Percentiles rank a stretch among this genome's conserved stretches.
These are phyloP conservation scores for Thalassiosira mediterranea DNA, from an alignment of 352 stramenopile genomes.

Conservation along the genomic window DNA sequence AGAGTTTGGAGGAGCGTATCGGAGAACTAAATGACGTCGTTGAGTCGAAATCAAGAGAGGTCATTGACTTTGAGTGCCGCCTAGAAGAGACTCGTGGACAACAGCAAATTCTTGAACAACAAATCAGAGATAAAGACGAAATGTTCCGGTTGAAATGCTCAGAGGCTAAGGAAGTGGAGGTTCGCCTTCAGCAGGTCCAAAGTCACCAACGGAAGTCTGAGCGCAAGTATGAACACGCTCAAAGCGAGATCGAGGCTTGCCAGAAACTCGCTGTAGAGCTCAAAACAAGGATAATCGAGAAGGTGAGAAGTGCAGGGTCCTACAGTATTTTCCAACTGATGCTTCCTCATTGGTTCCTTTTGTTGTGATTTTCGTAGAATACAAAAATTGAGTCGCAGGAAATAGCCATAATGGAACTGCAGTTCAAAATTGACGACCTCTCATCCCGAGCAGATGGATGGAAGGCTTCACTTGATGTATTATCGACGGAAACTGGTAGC, in stretches of 20 bases:
- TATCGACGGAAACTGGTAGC: conserved; percentile 7
- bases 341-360: background rate
- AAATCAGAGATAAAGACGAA: conserved; percentile 4
- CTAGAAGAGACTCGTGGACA: conserved; percentile 25
- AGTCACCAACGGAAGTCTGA: conserved; percentile 36
- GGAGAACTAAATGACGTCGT: conserved; percentile 10
- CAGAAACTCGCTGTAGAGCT: conserved; percentile 40
- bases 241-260: conserved; percentile 38
- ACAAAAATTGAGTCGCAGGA: conserved; percentile 52
- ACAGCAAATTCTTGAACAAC: no score
- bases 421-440: conserved; percentile 55
- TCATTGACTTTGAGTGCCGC: conserved; percentile 10
- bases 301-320: conserved; percentile 17
- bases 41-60: conserved; percentile 6
- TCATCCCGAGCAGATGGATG: conserved; percentile 33
- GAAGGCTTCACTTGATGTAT: conserved; percentile 20
- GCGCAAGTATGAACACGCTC: conserved; percentile 33
- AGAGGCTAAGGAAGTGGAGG: conserved; percentile 19
- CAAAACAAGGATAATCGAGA: conserved; percentile 50
- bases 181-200: conserved; percentile 18
- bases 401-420: conserved; percentile 31
- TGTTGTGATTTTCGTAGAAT: conserved; percentile 26
- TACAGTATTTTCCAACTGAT: background rate
- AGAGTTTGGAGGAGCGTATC: conserved; percentile 18
- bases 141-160: conserved; percentile 6